These are phyloP conservation scores for Epichloe sp. DNA, from an alignment of 2,329 filamentous ascomycete species.

Conservation along the genomic window DNA sequence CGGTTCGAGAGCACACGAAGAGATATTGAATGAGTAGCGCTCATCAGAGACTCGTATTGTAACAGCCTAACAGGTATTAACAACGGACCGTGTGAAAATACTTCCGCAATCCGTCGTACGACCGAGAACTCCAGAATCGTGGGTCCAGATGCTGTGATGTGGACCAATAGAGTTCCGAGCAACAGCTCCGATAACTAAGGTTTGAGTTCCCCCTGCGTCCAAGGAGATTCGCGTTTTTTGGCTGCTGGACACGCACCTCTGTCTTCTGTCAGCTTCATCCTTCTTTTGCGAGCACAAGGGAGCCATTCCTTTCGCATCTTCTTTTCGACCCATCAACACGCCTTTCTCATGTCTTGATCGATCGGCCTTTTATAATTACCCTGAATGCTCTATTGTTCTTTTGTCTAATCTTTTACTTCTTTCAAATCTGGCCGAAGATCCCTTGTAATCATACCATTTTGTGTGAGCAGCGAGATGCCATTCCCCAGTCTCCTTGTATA, in stretches of 20 bases:
- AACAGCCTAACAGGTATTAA: too few species aligned
- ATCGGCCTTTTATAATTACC: slow-evolving; percentile 4
- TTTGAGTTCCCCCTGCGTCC: not conserved
- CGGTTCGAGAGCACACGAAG: too few species aligned
- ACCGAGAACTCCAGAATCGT: not conserved
- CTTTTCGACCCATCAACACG: not conserved
- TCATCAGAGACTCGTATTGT: too few species aligned
- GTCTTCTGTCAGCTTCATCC: slow-evolving; percentile 4
- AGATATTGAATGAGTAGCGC: too few species aligned
- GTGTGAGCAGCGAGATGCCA: not conserved
- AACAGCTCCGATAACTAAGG: not conserved
- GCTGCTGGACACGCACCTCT: not conserved
- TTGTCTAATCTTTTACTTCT: slow-evolving; percentile 5
- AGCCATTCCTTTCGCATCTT: not conserved
- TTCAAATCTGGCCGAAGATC: not conserved
- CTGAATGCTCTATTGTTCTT: not conserved
- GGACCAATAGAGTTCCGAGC: not conserved
- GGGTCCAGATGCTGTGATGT: not conserved
- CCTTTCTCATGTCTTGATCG: not conserved
- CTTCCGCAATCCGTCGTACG: too few species aligned
- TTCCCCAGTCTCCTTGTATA: not conserved
- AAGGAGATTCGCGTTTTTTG: not conserved
- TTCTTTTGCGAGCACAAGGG: slow-evolving; percentile 2
- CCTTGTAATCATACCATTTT: not conserved
- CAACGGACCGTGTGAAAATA: too few species aligned